These are phyloP conservation scores for Mycena metata DNA, from an alignment of 768 basidiomycete genomes.

Conservation along the genomic window DNA sequence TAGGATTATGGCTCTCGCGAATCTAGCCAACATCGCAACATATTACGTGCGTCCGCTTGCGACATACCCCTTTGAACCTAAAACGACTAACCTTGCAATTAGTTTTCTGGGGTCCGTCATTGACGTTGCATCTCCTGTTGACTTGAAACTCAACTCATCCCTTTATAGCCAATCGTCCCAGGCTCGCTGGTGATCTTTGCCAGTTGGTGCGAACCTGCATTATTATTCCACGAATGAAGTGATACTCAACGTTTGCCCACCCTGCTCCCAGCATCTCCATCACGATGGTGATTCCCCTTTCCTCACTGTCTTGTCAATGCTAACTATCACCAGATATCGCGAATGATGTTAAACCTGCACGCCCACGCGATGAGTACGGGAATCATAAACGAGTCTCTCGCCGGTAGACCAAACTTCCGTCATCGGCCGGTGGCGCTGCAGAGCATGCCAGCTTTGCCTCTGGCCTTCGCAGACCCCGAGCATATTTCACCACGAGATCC, in stretches of 20 bases:
- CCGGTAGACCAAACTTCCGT: not conserved
- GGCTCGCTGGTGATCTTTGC: slow-evolving; percentile 15
- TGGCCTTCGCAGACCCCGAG: too few relatives aligned
- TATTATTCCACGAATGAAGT: too few relatives aligned
- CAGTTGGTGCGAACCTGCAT: not conserved
- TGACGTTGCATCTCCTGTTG: not conserved
- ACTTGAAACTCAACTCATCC: not conserved
- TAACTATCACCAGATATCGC: slow-evolving; percentile 42
- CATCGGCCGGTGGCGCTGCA: too few relatives aligned
- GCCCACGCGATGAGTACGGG: slow-evolving; percentile 33
- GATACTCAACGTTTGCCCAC: too few relatives aligned
- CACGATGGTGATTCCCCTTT: slow-evolving; percentile 33
- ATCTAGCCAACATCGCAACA: slow-evolving; percentile 20
- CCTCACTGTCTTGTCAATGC: too few relatives aligned
- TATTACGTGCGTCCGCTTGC: slow-evolving; percentile 13
- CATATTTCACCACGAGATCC: too few relatives aligned
- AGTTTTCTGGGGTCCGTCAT: slow-evolving; percentile 1
- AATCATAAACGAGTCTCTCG: not conserved
- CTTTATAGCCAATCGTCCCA: not conserved
- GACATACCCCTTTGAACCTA: too few relatives aligned
- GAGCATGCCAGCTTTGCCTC: too few relatives aligned
- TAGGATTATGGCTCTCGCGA: slow-evolving; percentile 18
- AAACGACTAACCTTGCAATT: not conserved
- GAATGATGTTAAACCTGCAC: slow-evolving; percentile 55
- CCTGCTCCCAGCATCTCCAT: slow-evolving; percentile 45